Evolutionary conservation across 2,329 filamentous ascomycete species (phyloP).

Genomic region (Aspergillus sp.): DNA sequence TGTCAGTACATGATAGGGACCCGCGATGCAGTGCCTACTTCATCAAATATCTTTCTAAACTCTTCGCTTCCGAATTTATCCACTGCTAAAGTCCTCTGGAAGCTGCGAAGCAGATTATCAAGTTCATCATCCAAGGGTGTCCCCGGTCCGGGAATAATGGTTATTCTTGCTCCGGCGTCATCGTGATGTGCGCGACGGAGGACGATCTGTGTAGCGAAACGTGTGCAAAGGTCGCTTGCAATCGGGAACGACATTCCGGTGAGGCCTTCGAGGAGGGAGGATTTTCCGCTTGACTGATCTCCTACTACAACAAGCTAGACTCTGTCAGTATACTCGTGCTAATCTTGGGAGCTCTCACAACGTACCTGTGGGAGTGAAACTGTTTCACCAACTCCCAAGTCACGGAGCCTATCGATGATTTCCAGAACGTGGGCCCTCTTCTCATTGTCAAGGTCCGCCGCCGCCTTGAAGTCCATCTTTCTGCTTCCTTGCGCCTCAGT

Average conservation of each 20-base stretch:
- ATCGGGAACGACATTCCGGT: conserved; percentile 37
- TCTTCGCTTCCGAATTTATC: conserved; percentile 25
- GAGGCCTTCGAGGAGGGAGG: conserved; percentile 36
- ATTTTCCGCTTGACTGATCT: conserved; percentile 41
- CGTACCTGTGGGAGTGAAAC: conserved; percentile 36
- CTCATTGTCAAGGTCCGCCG: conserved; percentile 33
- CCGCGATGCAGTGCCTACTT: conserved; percentile 20
- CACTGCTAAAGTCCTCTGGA: conserved; percentile 14
- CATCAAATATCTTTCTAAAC: conserved; percentile 29
- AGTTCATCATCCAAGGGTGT: conserved; percentile 21
- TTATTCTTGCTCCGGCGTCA: conserved; percentile 29
- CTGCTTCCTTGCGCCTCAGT: not conserved
- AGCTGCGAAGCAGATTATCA: conserved; percentile 23
- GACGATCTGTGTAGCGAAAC: conserved; percentile 39
- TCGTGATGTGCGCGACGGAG: conserved; percentile 26
- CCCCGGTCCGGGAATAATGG: conserved; percentile 37
- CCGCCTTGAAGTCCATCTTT: conserved; percentile 4
- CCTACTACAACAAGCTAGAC: conserved; percentile 39
- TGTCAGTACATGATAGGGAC: not conserved
- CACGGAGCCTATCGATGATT: conserved; percentile 34
- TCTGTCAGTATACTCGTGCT: not conserved
- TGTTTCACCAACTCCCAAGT: conserved; percentile 33
- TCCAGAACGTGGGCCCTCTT: conserved; percentile 22
- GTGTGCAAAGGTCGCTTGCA: conserved; percentile 35
- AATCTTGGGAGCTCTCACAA: too few species aligned